Evolutionary conservation across 2,329 filamentous ascomycete genomes (phyloP).

Genomic region (Pseudocercospora crystallina): DNA sequence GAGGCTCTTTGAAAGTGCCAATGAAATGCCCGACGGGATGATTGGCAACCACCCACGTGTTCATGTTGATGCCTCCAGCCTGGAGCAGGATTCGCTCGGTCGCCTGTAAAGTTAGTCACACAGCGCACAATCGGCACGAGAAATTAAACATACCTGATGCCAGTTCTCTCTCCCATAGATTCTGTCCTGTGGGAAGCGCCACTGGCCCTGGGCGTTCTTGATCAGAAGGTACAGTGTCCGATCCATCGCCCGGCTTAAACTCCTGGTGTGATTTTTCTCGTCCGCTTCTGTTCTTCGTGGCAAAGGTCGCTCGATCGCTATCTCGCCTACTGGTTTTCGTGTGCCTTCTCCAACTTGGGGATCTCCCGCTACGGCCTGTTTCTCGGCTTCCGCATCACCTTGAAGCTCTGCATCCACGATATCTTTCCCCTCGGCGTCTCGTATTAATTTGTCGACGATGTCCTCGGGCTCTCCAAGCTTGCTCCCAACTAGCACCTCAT

Average conservation of each 20-base stretch:
- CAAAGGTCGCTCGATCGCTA: slow-evolving; percentile 64
- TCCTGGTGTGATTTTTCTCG: slow-evolving; percentile 67
- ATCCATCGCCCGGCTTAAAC: slow-evolving; percentile 76
- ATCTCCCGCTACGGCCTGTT: slow-evolving; percentile 46
- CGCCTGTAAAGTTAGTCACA: slow-evolving; percentile 56
- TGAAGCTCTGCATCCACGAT: slow-evolving; percentile 52
- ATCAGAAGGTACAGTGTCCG: slow-evolving; percentile 87
- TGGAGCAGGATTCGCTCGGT: slow-evolving; percentile 76
- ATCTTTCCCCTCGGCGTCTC: slow-evolving; percentile 64
- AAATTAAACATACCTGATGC: slow-evolving; percentile 65
- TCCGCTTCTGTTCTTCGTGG: slow-evolving; percentile 77
- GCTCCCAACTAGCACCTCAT: slow-evolving; percentile 80
- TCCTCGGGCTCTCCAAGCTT: slow-evolving; percentile 62
- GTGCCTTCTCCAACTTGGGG: slow-evolving; percentile 27
- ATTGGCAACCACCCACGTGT: slow-evolving; percentile 94
- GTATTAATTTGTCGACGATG: slow-evolving; percentile 67
- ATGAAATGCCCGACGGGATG: slow-evolving; percentile 81
- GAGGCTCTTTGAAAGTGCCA: slow-evolving; percentile 50
- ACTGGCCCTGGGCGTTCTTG: slow-evolving; percentile 66
- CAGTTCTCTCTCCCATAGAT: slow-evolving; percentile 72
- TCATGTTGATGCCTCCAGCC: slow-evolving; percentile 90
- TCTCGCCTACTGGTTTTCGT: slow-evolving; percentile 24
- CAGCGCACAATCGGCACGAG: neutral
- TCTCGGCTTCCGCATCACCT: slow-evolving; percentile 40
- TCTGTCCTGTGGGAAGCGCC: slow-evolving; percentile 77